Conservation (phyloP, 306 rosid species). For the Vigna trinervia region DNA sequence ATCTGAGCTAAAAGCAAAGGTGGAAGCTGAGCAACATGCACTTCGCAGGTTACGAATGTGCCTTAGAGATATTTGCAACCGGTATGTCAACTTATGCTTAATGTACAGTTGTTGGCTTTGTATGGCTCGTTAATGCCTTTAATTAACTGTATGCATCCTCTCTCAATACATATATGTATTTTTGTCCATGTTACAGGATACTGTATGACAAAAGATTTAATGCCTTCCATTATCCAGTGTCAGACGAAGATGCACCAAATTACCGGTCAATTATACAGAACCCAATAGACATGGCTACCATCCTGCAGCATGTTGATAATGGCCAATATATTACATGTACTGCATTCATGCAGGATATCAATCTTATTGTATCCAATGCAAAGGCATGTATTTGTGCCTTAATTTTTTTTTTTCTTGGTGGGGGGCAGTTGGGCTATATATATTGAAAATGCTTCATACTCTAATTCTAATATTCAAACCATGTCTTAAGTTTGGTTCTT, state of each 20-base stretch:
- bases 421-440: neutral
- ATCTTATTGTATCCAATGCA: slow-evolving; percentile 93
- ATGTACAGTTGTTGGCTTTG: slow-evolving; percentile 15
- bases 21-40: slow-evolving; percentile 97
- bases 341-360: slow-evolving; percentile 80
- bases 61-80: slow-evolving; percentile 96
- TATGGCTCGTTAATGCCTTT: slow-evolving; percentile 21
- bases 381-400: slow-evolving; percentile 60
- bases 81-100: slow-evolving; percentile 58
- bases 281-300: slow-evolving; percentile 91
- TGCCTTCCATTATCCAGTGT: slow-evolving; percentile 93
- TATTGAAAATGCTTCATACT: slow-evolving; percentile 30
- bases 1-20: slow-evolving; percentile 90
- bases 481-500: slow-evolving; percentile 44
- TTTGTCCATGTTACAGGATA: slow-evolving; percentile 62
- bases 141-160: slow-evolving; percentile 1
- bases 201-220: slow-evolving; percentile 91
- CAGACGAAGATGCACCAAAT: slow-evolving; percentile 97
- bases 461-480: slow-evolving; percentile 22
- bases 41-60: slow-evolving; percentile 98
- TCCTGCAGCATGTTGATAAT: slow-evolving; percentile 89
- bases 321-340: slow-evolving; percentile 82
- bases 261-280: slow-evolving; percentile 87
- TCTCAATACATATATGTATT: neutral
- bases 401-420: neutral